Evolutionary conservation across 805 yeast species (phyloP), one percentile per base, ranked within the genome.

Genomic region (Barnettozyma californica): DNA sequence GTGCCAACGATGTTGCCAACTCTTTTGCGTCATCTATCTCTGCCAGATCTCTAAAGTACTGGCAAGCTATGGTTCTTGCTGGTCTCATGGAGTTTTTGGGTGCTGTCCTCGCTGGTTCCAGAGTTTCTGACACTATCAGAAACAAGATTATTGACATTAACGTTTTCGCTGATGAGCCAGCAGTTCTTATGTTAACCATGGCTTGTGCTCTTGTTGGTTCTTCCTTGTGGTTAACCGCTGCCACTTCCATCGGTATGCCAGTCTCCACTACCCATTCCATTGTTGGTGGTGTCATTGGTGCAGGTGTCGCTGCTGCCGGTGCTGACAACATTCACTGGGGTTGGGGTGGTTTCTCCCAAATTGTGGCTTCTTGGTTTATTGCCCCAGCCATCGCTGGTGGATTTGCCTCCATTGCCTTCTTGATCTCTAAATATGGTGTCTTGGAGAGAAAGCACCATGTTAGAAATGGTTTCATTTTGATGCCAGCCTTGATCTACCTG

Each of bases 1-100:
- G 91, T 45, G 92, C 91, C 27, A 84, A 85, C 60, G 92, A 84
- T 70, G 89, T 84, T 49, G 84, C 91, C 14, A 84, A 85, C 70
- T 84, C 92, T 1, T 84, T 82, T 60, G 84, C 92, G 1, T 83
- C 91, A 2, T 78, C 91, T 0, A 81, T 84, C 5, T 80, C 90
- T 13, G 82, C 91, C 11, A 70, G 85, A 56, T 75, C 88, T 14
- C 68, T 84, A 54, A 77, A 77, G 47, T 83, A 83, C 62, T 78
- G 84, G 81, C 92, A 84, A 65, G 91, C 89, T 16, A 81, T 83
- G 87, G 56, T 83, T 33, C 66, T 85, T 38, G 88, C 88, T 0
- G 84, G 81, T 35, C 58, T 83, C 40, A 79, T 82, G 73, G 92
- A 84, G 65, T 84, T 85, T 56, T 64, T 84, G 39, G 92, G 92